A percentile compares a stretch with the other conserved stretches of the same genome.
Conservation (phyloP, 2,329 filamentous ascomycete species). For the Ceratocystis alfenasii region DNA sequence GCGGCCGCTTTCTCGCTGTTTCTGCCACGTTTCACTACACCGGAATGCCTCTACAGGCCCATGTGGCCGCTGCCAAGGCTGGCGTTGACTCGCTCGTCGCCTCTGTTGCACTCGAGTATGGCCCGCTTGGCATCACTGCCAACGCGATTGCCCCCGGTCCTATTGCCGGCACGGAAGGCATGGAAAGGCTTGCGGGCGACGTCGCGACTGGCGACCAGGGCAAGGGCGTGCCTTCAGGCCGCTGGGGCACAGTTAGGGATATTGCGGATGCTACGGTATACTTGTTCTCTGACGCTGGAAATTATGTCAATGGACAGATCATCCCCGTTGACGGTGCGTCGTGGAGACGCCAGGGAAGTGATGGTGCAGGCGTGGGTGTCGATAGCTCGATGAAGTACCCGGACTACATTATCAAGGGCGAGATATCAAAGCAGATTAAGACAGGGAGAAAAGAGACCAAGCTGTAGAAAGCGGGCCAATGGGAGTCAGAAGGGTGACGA, state of each 20-base stretch:
- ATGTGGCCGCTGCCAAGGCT: slow-evolving; percentile 86
- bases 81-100: slow-evolving; percentile 75
- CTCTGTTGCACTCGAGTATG: slow-evolving; percentile 76
- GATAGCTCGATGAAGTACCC: slow-evolving; percentile 42
- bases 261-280: slow-evolving; percentile 89
- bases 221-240: slow-evolving; percentile 53
- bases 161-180: slow-evolving; percentile 73
- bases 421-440: slow-evolving; percentile 30
- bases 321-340: slow-evolving; percentile 59
- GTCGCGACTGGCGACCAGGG: slow-evolving; percentile 2
- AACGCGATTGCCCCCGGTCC: slow-evolving; percentile 85
- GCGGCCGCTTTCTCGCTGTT: slow-evolving; percentile 79
- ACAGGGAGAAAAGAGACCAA: slow-evolving; percentile 32
- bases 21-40: slow-evolving; percentile 87
- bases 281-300: slow-evolving; percentile 73
- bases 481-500: too few species aligned
- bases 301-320: slow-evolving; percentile 72
- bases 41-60: slow-evolving; percentile 71
- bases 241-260: slow-evolving; percentile 70
- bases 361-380: slow-evolving; percentile 35
- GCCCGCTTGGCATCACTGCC: slow-evolving; percentile 71
- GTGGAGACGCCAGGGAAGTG: slow-evolving; percentile 40
- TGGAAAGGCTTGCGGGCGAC: slow-evolving; percentile 47
- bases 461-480: slow-evolving; percentile 25
- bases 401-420: slow-evolving; percentile 34